A percentile compares a stretch with the other conserved stretches of the same genome.
phyloP scores from a whole-genome alignment of 768 basidiomycete genomes.

The Mycena sanguinolenta region DNA sequence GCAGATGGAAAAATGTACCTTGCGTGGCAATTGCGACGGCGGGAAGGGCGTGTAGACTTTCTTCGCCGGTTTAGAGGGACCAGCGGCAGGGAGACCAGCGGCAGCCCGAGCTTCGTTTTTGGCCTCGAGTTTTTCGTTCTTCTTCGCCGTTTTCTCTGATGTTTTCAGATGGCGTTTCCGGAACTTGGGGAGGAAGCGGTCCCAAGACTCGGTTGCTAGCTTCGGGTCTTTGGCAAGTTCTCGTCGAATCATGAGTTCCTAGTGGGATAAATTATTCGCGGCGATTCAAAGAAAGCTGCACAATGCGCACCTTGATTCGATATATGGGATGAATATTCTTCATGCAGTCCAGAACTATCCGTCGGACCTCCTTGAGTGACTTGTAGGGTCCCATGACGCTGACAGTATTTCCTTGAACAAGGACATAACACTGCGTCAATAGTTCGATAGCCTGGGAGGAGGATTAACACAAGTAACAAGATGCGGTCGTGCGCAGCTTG shows the following conservation, averaged over 20 bases:
- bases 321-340: slow-evolving; percentile 99
- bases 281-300: background rate
- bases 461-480: slow-evolving; percentile 11
- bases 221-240: slow-evolving; percentile 99
- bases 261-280: slow-evolving; percentile 22
- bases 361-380: slow-evolving; percentile 93
- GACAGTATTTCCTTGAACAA: slow-evolving; percentile 98
- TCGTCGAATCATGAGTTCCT: slow-evolving; percentile 99
- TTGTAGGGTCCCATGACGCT: slow-evolving; percentile 98
- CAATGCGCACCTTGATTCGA: slow-evolving; percentile 86
- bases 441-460: slow-evolving; percentile 90
- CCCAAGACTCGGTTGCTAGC: slow-evolving; percentile 94
- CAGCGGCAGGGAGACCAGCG: slow-evolving; percentile 69
- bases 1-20: slow-evolving; percentile 61
- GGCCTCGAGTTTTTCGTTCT: slow-evolving; percentile 77
- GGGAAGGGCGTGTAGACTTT: slow-evolving; percentile 99
- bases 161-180: slow-evolving; percentile 93
- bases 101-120: slow-evolving; percentile 75
- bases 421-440: slow-evolving; percentile 94
- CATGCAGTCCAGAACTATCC: slow-evolving; percentile 99
- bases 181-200: slow-evolving; percentile 97
- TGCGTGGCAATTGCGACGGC: slow-evolving; percentile 92
- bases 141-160: slow-evolving; percentile 92
- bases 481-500: background rate
- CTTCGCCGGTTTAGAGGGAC: slow-evolving; percentile 74